Conservation (phyloP, 805 yeast genomes). For the Jamesozyma lodderae region DNA sequence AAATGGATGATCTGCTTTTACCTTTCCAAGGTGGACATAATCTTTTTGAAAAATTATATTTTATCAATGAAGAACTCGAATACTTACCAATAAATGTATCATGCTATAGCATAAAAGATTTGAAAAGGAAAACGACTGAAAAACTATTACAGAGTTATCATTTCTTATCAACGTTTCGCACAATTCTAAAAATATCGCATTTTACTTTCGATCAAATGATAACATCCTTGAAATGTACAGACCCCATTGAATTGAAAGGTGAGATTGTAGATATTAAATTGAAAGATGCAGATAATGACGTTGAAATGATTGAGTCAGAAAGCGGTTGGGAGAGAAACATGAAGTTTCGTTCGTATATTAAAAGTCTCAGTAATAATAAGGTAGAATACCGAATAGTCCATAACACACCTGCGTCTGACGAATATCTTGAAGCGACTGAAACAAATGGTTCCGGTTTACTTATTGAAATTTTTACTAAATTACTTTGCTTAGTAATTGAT, state of each 20-base stretch:
- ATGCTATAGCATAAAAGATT: background rate
- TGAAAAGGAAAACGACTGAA: conserved; percentile 9
- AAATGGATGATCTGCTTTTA: conserved; percentile 11
- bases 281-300: background rate
- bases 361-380: conserved; percentile 5
- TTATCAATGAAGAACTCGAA: conserved; percentile 12
- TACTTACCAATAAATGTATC: conserved; percentile 8
- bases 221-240: conserved; percentile 19
- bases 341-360: conserved; percentile 9
- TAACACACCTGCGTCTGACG: conserved; percentile 12
- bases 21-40: conserved; percentile 18
- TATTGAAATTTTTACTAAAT: conserved; percentile 16
- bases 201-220: conserved; percentile 22
- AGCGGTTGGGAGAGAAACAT: conserved; percentile 10
- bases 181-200: conserved; percentile 11
- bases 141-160: conserved; percentile 16
- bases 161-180: conserved; percentile 17
- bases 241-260: conserved; percentile 16
- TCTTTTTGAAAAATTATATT: conserved; percentile 7
- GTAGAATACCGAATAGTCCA: conserved; percentile 10
- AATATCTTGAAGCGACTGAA: conserved; percentile 10
- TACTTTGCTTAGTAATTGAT: conserved; percentile 20
- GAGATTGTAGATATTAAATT: conserved; percentile 13
- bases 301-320: background rate
- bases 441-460: conserved; percentile 14